Base-by-base conservation (phyloP, 192 early-diverging fungal genomes). In the Chytriomyces sp. region DNA sequence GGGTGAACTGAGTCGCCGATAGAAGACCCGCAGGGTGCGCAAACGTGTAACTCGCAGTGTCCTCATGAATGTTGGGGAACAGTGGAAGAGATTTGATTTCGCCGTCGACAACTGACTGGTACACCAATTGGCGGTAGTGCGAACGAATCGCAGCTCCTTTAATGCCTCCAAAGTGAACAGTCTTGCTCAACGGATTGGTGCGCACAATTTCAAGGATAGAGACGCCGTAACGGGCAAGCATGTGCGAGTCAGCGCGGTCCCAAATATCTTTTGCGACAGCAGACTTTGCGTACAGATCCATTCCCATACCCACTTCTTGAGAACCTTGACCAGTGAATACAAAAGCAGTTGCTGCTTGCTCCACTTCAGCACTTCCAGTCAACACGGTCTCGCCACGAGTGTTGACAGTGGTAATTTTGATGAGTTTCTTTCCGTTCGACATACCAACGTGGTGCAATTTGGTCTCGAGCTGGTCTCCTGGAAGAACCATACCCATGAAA, bases 251-350 rank as follows among this genome's bases (percentile, higher is more conserved):
- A 73, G 94, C 94, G 70, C 92, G 90, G 75, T 98, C 94, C 94
- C 96, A 98, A 79, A 98, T 87, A 26, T 89, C 88, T 77, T 91
- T 92, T 44, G 96, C 95, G 77, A 93, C 84, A 62, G 91, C 83
- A 1, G 94, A 96, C 53, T 89, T 88, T 26, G 82, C 88, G 77
- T 96, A 98, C 20, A 98, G 89, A 50, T 92, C 93, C 94, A 96
- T 98, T 67, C 94, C 95, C 96, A 98, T 98, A 66, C 95, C 94
- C 49, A 89, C 86, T 83, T 96, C 94, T 83, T 98, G 96, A 72
- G 96, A 95, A 83, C 96, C 96, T 81, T 98, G 96, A 59, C 96
- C 96, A 65, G 96, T 98, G 80, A 98, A 98, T 11, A 96, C 94
- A 77, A 94, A 98, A 67, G 91, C 91, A 44, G 95, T 95, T 65